Conservation (phyloP, 805 yeast species). For the Saturnispora gosingensis region DNA sequence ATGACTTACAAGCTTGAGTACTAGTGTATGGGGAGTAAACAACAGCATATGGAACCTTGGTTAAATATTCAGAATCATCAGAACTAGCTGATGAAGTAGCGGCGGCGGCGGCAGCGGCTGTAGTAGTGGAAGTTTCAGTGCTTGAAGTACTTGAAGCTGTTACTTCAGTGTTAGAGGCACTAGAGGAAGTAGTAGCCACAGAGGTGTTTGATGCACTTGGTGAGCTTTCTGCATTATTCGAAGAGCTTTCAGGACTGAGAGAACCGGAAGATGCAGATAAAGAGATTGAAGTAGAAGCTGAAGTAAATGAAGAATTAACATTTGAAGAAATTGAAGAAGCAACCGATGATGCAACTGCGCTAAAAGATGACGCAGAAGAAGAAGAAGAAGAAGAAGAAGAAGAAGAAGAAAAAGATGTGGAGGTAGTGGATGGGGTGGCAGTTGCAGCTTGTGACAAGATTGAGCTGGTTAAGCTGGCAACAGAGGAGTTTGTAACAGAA, state of each 20-base stretch:
- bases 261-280: constrained; percentile 13
- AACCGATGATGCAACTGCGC: background rate
- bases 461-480: constrained; percentile 11
- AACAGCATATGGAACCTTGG: constrained; percentile 42
- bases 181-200: constrained; percentile 8
- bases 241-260: constrained; percentile 2
- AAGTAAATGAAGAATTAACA: constrained; percentile 7
- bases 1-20: constrained; percentile 58
- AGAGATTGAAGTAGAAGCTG: constrained; percentile 10
- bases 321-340: background rate
- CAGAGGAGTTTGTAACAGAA: constrained; percentile 16
- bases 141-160: constrained; percentile 13
- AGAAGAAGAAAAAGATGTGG: background rate
- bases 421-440: constrained; percentile 13
- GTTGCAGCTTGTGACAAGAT: background rate
- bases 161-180: constrained; percentile 9
- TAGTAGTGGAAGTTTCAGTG: constrained; percentile 8
- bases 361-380: background rate
- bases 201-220: constrained; percentile 14
- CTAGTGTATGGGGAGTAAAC: constrained; percentile 74
- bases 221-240: background rate
- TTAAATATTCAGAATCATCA: constrained; percentile 23
- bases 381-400: background rate
- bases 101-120: constrained; percentile 11
- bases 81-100: constrained; percentile 23